phyloP scores from a whole-genome alignment of 1,139 yeast genomes.

The Lodderomyces elongisporus region DNA sequence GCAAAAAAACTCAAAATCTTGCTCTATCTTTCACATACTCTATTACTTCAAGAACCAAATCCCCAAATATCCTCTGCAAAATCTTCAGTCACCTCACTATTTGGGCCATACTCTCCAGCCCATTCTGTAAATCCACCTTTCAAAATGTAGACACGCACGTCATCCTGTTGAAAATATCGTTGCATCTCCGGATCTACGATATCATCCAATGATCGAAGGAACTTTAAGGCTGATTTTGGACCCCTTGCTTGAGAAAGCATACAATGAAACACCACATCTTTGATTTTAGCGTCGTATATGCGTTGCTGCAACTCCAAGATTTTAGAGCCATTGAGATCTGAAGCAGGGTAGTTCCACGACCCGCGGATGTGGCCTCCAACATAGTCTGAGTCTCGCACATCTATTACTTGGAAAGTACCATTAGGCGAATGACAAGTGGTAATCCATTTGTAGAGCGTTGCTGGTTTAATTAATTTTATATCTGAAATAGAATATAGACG shows the following conservation, averaged over 20 bases:
- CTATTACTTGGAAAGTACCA: slow-evolving; percentile 62
- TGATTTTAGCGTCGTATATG: slow-evolving; percentile 27
- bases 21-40: too few relatives aligned
- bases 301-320: slow-evolving; percentile 39
- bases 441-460: slow-evolving; percentile 44
- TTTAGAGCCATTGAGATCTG: slow-evolving; percentile 32
- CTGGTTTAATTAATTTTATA: slow-evolving; percentile 41
- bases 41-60: too few relatives aligned
- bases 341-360: slow-evolving; percentile 59
- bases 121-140: slow-evolving; percentile 83
- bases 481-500: slow-evolving; percentile 23
- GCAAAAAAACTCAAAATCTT: too few relatives aligned
- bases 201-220: slow-evolving; percentile 49
- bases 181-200: slow-evolving; percentile 22
- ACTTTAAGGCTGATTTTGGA: slow-evolving; percentile 73
- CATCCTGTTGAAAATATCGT: slow-evolving; percentile 20
- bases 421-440: slow-evolving; percentile 27
- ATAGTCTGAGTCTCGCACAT: slow-evolving; percentile 80
- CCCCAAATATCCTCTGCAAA: slow-evolving; percentile 57
- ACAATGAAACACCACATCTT: slow-evolving; percentile 80
- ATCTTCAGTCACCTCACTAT: slow-evolving; percentile 62
- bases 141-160: slow-evolving; percentile 62
- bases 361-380: slow-evolving; percentile 65
- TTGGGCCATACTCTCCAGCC: slow-evolving; percentile 73
- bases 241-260: slow-evolving; percentile 88